Conservation (phyloP, 352 stramenopile species). For the Thalassiosira livingstoniorum region DNA sequence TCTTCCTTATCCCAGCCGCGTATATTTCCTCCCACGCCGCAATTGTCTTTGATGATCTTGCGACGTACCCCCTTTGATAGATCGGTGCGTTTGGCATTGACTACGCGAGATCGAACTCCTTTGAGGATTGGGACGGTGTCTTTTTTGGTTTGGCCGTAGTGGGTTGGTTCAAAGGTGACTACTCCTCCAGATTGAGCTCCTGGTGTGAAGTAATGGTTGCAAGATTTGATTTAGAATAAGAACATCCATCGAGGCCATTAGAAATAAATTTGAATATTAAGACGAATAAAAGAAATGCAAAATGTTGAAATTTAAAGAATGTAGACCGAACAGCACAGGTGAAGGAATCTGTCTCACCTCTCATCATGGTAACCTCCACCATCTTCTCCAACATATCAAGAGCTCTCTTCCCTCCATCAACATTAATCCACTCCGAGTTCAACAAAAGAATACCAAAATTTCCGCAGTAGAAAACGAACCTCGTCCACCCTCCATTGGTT, state of each 20-base stretch:
- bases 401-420: constrained; percentile 54
- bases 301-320: too few relatives aligned
- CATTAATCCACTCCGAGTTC: constrained; percentile 60
- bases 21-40: constrained; percentile 28
- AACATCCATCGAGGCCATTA: too few relatives aligned
- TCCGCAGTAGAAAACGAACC: constrained; percentile 67
- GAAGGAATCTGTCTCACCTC: constrained; percentile 62
- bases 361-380: constrained; percentile 82
- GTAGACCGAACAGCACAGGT: too few relatives aligned
- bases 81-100: constrained; percentile 83
- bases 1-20: constrained; percentile 38
- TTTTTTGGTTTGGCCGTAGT: constrained; percentile 15
- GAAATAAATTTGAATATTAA: too few relatives aligned
- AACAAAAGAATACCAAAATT: constrained; percentile 82
- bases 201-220: too few relatives aligned
- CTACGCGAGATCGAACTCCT: constrained; percentile 69
- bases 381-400: constrained; percentile 79
- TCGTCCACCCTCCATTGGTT: neutral
- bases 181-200: constrained; percentile 74
- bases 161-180: constrained; percentile 64
- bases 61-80: constrained; percentile 69
- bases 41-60: constrained; percentile 61
- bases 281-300: too few relatives aligned
- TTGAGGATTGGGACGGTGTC: constrained; percentile 8
- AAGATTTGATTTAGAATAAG: too few relatives aligned